Percentiles rank a stretch among this genome's conserved stretches.
phyloP scores from a whole-genome alignment of 176 grass and related monocot species.

The Aegilops sharonensis region DNA sequence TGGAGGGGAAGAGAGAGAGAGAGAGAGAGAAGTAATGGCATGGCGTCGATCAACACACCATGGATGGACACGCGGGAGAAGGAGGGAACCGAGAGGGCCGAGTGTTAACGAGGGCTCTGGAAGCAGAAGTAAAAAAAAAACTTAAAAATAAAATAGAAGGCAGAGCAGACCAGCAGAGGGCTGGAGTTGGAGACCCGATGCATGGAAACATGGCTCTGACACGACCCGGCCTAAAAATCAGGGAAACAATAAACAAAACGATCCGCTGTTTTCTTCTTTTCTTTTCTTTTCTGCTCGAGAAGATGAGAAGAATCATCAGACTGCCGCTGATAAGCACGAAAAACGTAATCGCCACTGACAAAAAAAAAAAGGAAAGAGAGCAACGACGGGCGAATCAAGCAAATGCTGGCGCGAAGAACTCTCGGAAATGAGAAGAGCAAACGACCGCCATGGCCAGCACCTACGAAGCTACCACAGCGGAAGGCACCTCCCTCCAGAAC shows the following conservation, averaged over 20 bases:
- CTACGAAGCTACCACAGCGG: too few species aligned
- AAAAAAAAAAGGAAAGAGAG: too few species aligned
- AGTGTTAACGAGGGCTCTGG: neutral
- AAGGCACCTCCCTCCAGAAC: neutral
- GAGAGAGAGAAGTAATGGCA: neutral
- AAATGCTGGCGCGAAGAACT: constrained; percentile 16
- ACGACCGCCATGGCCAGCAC: neutral
- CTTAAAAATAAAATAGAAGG: neutral
- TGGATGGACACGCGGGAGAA: neutral
- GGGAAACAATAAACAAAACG: constrained; percentile 24
- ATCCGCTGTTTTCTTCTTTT: neutral
- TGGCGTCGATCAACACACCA: constrained; percentile 17
- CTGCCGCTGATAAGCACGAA: neutral
- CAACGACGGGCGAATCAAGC: neutral
- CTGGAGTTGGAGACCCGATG: constrained; percentile 42
- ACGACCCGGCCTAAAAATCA: constrained; percentile 13
- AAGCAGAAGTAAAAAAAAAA: neutral
- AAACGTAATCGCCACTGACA: neutral
- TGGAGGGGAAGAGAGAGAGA: neutral
- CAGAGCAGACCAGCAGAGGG: neutral
- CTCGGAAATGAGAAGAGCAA: neutral
- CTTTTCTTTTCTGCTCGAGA: neutral
- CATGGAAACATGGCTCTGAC: constrained; percentile 27
- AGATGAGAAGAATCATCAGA: too few species aligned
- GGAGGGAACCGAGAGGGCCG: neutral